Evolutionary conservation across 2,329 filamentous ascomycete species (phyloP).

Genomic region (Talaromyces albobiverticillius): DNA sequence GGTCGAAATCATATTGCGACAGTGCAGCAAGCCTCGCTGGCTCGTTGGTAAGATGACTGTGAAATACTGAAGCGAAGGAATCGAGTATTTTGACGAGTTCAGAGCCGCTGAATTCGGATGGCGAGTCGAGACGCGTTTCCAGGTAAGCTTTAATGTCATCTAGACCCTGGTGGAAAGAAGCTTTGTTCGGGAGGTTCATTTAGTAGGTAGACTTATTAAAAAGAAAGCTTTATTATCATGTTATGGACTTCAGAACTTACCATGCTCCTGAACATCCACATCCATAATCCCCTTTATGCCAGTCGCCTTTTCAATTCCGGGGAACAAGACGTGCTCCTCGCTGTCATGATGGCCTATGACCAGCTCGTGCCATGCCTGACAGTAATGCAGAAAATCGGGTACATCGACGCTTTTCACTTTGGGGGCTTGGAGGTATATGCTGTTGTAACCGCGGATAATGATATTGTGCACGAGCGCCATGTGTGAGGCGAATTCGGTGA

Average conservation of each 20-base stretch:
- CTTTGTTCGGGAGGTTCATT: background rate
- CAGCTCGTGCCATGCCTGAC: constrained; percentile 28
- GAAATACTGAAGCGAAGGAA: background rate
- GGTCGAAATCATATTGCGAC: background rate
- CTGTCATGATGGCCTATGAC: constrained; percentile 31
- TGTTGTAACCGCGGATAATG: constrained; percentile 35
- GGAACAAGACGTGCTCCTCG: constrained; percentile 32
- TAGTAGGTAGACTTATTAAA: background rate
- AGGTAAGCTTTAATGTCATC: background rate
- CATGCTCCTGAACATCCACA: constrained; percentile 31
- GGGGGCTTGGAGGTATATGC: constrained; percentile 23
- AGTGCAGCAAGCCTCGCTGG: background rate
- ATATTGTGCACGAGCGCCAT: constrained; percentile 36
- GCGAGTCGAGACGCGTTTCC: background rate
- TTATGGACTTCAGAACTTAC: background rate
- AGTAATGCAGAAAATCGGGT: constrained; percentile 29
- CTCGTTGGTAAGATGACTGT: background rate
- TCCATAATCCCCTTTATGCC: constrained; percentile 28
- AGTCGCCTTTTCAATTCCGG: constrained; percentile 26
- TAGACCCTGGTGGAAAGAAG: background rate
- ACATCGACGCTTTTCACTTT: constrained; percentile 19
- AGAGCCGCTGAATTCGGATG: background rate
- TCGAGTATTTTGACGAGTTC: background rate
- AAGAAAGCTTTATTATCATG: too few relatives aligned
- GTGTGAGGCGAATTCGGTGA: background rate